Base-by-base conservation (phyloP, 2,329 filamentous ascomycete species). In the Penicillium sp. region DNA sequence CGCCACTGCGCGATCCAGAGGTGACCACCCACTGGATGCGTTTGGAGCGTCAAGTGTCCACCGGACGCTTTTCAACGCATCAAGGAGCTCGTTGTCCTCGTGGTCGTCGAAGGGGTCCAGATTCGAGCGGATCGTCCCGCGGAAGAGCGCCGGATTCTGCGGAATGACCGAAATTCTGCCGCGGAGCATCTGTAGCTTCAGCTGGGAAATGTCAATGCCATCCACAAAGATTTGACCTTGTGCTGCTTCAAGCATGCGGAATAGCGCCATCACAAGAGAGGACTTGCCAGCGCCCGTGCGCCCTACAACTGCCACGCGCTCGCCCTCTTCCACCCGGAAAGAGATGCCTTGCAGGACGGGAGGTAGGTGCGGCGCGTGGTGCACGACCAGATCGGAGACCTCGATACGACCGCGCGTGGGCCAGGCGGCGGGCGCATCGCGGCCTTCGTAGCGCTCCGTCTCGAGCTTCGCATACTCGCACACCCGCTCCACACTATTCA, bases 61-160 rank as follows among this genome's bases (percentile, higher is more conserved):
- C 59, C 88, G 83, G 5, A 89, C 86, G 5, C 85, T 79, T 38
- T 77, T 73, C 0, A 93, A 74, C 0, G 82, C 85, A 56, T 88
- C 84, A 34, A 77, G 76, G 3, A 91, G 78, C 58, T 86, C 83
- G 1, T 72, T 73, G 54, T 91, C 86, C 1, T 74, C 78, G 60
- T 87, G 26, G 18, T 45, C 27, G 4, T 6, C 85, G 55, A 90
- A 90, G 0, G 86, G 83, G 61, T 91, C 88, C 4, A 91, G 76
- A 60, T 91, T 91, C 39, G 76, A 82, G 38, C 86, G 77, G 13
- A 91, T 72, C 0, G 86, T 88, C 27, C 88, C 88, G 1, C 83
- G 86, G 69, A 91, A 90, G 4, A 91, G 74, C 1, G 90, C 85
- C 0, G 87, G 87, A 55, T 91, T 85, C 68, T 89, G 84, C 1